Conservation (phyloP, 345 rosid species). For the Euphorbia pulcherrima region DNA sequence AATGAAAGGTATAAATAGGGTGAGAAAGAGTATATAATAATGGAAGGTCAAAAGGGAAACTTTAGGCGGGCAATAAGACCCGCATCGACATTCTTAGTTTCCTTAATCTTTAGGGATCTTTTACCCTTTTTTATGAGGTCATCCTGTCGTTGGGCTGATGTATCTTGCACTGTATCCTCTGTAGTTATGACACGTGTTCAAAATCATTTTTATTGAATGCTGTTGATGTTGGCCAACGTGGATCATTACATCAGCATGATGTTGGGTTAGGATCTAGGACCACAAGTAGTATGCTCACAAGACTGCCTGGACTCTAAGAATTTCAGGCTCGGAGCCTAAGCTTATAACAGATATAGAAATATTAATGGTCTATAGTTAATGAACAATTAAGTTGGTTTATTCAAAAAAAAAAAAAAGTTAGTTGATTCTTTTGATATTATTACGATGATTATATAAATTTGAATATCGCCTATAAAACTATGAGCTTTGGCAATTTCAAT, state of each 20-base stretch:
- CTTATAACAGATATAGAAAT: too few relatives aligned
- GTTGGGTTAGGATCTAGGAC: neutral
- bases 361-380: too few relatives aligned
- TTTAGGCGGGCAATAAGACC: constrained; percentile 44
- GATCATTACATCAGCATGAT: constrained; percentile 5
- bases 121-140: constrained; percentile 22
- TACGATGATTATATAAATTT: too few relatives aligned
- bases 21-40: neutral
- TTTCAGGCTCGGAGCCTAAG: too few relatives aligned
- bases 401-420: too few relatives aligned
- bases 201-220: too few relatives aligned
- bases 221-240: neutral
- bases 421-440: too few relatives aligned
- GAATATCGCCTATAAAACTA: too few relatives aligned
- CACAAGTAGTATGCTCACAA: too few relatives aligned
- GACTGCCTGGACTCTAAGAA: too few relatives aligned
- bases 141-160: constrained; percentile 42
- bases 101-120: constrained; percentile 13
- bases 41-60: constrained; percentile 41
- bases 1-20: neutral
- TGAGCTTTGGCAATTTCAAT: too few relatives aligned
- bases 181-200: constrained; percentile 20
- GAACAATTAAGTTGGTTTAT: too few relatives aligned
- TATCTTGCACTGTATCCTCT: constrained; percentile 12
- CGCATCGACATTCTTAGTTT: constrained; percentile 22